Evolutionary conservation across 1,284 basidiomycete genomes (phyloP).

Genomic region (Golubevia sp.): DNA sequence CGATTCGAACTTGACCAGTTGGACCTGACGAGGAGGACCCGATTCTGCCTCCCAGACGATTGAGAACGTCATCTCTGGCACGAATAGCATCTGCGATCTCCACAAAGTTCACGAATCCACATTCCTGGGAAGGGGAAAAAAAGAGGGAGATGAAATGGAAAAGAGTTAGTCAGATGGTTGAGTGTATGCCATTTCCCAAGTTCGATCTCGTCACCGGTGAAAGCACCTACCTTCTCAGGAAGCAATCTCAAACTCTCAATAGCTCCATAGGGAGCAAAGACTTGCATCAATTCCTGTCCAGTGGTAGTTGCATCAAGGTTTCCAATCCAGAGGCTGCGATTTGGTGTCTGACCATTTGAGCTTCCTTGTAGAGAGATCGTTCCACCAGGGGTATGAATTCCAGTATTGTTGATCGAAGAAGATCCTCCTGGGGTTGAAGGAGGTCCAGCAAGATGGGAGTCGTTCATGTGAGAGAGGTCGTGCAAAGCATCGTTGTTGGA

Average conservation of each 20-base stretch:
- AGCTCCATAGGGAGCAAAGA: conserved; percentile 44
- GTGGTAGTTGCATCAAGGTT: conserved; percentile 29
- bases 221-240: conserved; percentile 31
- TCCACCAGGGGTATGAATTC: not conserved
- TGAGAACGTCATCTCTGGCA: conserved; percentile 40
- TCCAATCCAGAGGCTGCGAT: conserved; percentile 42
- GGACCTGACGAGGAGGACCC: conserved; percentile 18
- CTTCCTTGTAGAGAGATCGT: not conserved
- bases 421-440: not conserved
- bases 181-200: not conserved
- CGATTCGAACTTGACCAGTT: conserved; percentile 36
- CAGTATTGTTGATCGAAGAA: not conserved
- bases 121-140: conserved; percentile 13
- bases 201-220: not conserved
- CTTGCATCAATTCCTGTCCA: conserved; percentile 41
- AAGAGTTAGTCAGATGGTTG: conserved; percentile 1
- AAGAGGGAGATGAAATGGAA: not conserved
- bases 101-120: conserved; percentile 51
- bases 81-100: conserved; percentile 38
- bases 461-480: not conserved
- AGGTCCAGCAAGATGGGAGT: not conserved
- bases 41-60: conserved; percentile 26
- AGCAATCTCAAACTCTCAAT: conserved; percentile 47
- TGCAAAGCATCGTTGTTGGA: no score
- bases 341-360: conserved; percentile 18